phyloP scores from a whole-genome alignment of 2,329 filamentous ascomycete genomes.

The Xylaria sp. region DNA sequence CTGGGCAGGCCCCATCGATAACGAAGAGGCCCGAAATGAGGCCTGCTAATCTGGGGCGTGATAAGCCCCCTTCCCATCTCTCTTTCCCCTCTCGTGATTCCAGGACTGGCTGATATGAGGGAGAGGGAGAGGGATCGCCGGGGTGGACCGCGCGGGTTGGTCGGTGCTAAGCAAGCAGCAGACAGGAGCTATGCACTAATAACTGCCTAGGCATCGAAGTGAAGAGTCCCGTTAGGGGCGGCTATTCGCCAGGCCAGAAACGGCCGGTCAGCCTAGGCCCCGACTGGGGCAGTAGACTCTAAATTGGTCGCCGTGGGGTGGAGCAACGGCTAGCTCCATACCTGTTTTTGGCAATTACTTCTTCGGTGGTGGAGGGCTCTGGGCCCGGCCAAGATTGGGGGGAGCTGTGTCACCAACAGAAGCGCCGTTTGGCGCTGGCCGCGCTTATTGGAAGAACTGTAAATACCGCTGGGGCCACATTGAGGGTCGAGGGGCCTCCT shows the following conservation, averaged over 20 bases:
- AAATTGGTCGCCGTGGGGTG: neutral
- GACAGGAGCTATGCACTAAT: neutral
- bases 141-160: neutral
- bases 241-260: neutral
- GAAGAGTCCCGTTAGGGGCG: neutral
- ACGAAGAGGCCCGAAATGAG: neutral
- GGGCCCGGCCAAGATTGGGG: neutral
- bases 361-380: too few relatives aligned
- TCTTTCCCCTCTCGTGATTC: neutral
- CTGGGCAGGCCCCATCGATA: neutral
- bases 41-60: neutral
- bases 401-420: constrained; percentile 13
- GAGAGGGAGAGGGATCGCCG: neutral
- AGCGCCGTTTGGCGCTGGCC: constrained; percentile 19
- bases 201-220: neutral
- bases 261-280: neutral
- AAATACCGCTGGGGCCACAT: constrained; percentile 8
- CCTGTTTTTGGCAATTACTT: neutral
- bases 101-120: neutral
- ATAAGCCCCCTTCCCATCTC: too few relatives aligned
- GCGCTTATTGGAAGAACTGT: constrained; percentile 27
- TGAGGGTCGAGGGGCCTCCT: constrained; percentile 7
- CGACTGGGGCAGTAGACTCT: neutral
- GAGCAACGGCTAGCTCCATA: too few relatives aligned
- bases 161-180: neutral